Base-by-base conservation (phyloP, 306 rosid species). In the Datisca glomerata region DNA sequence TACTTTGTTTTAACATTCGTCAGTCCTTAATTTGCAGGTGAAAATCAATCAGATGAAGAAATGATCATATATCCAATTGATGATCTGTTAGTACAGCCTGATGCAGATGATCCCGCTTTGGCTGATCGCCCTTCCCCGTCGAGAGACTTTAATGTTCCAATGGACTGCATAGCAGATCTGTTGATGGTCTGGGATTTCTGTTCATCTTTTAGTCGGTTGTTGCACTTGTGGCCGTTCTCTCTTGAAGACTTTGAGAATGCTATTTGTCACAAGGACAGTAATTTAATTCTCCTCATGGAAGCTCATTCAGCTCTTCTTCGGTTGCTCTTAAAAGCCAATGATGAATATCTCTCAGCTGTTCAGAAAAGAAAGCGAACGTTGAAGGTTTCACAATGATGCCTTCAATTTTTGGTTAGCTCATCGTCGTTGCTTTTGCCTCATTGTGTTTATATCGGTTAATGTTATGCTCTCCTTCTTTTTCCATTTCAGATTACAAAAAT, bases 151-250 rank as follows among this genome's bases (percentile, higher is more conserved):
- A 75, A 48, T 56, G 64, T 89, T 61, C 79, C 98, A 18, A 64
- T 84, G 69, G 47, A 60, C 32, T 74, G 81, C 57, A 77, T 84
- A 4, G 93, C 93, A 45, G 72, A 83, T 70, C 93, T 89, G 47
- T 56, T 89, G 56, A 72, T 77, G 93, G 70, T 83, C 57, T 89
- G 97, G 97, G 97, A 89, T 64, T 75, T 89, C 68, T 76, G 85
- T 63, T 65, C 66, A 40, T 74, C 84, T 34, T 89, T 69, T 59
- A 73, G 81, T 51, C 72, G 73, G 68, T 55, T 72, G 69, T 59
- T 89, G 65, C 65, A 51, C 64, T 61, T 89, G 63, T 72, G 44
- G 29, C 98, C 98, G 23, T 84, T 74, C 70, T 68, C 93, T 66
- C 59, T 83, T 28, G 93, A 74, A 66, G 86, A 83, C 69, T 84